Percentiles rank a stretch among this genome's conserved stretches.
Conservation (phyloP, 768 basidiomycete genomes). For the Suillus placidus region DNA sequence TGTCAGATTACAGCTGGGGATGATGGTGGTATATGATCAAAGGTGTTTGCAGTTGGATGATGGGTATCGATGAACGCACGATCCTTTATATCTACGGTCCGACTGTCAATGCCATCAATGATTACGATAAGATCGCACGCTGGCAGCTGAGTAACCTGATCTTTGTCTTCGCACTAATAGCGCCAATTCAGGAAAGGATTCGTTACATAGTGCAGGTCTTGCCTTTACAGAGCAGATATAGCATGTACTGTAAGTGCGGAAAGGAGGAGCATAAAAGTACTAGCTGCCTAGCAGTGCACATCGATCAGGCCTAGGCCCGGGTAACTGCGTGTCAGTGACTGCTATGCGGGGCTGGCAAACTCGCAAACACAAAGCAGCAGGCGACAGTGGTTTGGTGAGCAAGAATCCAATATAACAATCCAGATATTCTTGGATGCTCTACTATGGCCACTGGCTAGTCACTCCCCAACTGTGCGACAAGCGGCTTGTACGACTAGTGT, state of each 20-base stretch:
- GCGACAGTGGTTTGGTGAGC: background rate
- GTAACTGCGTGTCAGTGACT: background rate
- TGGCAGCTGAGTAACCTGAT: background rate
- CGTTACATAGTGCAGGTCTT: background rate
- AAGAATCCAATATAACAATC: background rate
- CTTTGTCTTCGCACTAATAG: background rate
- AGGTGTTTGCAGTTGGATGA: background rate
- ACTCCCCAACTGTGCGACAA: background rate
- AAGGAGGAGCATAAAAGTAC: background rate
- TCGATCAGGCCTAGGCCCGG: background rate
- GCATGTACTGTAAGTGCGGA: no score
- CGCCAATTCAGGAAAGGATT: background rate
- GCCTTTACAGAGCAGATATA: background rate
- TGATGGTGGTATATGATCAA: background rate
- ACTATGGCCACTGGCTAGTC: background rate
- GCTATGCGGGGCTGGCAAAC: no score
- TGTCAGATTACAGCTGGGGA: background rate
- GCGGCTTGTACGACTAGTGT: no score
- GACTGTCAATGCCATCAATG: background rate
- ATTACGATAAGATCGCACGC: slow-evolving; percentile 1
- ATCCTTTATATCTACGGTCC: background rate
- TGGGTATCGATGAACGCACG: background rate
- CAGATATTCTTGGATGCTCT: background rate
- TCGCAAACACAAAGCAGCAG: no score
- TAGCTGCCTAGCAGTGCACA: background rate